Evolutionary conservation across 176 grass and related monocot genomes (phyloP).

Genomic region (Aegilops umbellulata): DNA sequence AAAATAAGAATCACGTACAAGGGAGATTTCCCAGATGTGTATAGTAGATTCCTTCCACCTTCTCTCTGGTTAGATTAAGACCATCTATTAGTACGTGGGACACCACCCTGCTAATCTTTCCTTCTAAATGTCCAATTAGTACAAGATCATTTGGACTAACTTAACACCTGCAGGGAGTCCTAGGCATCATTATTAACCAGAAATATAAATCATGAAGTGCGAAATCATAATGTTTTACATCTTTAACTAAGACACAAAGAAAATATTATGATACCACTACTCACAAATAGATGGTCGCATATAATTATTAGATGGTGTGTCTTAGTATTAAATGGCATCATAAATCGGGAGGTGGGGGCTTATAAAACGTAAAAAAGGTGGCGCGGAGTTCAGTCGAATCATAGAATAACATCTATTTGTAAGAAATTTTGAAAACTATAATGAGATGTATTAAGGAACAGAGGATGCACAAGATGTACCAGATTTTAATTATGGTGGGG

Average conservation of each 20-base stretch:
- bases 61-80: slow-evolving; percentile 65
- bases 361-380: not conserved
- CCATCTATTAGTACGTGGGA: slow-evolving; percentile 78
- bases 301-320: too few species aligned
- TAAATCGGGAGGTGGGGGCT: not conserved
- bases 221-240: not conserved
- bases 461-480: not conserved
- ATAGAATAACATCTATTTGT: not conserved
- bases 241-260: not conserved
- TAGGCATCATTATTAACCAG: slow-evolving; percentile 63
- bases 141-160: slow-evolving; percentile 76
- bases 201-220: not conserved
- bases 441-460: not conserved
- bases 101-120: slow-evolving; percentile 40
- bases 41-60: slow-evolving; percentile 70
- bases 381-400: not conserved
- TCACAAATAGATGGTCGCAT: too few species aligned
- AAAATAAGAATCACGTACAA: slow-evolving; percentile 24
- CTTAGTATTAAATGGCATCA: too few species aligned
- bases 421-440: too few species aligned
- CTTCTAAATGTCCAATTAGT: slow-evolving; percentile 72
- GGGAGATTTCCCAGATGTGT: slow-evolving; percentile 82
- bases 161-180: slow-evolving; percentile 75
- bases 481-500: too few species aligned
- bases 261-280: not conserved